These are phyloP conservation scores for Sextonia rubra DNA, from an alignment of 164 flowering plant species.

Conservation along the genomic window DNA sequence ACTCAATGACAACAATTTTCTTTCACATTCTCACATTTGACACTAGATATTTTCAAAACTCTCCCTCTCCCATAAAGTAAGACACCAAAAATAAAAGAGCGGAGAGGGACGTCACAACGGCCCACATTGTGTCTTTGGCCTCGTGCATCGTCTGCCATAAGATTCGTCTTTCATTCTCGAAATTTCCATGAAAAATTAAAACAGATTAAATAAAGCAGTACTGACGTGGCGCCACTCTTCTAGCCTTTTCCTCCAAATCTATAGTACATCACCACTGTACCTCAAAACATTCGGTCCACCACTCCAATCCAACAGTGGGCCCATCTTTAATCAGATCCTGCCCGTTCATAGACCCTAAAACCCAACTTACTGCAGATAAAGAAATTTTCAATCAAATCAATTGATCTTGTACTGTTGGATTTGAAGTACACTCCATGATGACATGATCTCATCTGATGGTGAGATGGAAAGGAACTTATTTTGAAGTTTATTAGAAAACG, in stretches of 20 bases:
- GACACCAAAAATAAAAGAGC: not conserved
- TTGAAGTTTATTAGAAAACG: no score
- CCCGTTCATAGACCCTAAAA: no score
- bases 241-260: constrained; percentile 9
- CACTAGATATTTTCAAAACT: not conserved
- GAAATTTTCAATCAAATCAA: no score
- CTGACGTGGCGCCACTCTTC: constrained; percentile 25
- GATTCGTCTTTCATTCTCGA: constrained; percentile 40
- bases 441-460: no score
- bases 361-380: no score
- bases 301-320: no score
- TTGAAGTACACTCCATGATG: fast-evolving
- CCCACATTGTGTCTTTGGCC: constrained; percentile 15
- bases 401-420: no score
- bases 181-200: constrained; percentile 16
- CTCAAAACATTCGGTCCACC: no score
- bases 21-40: not conserved
- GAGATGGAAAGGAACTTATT: no score
- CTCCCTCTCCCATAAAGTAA: not conserved
- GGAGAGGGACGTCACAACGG: not conserved
- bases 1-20: not conserved
- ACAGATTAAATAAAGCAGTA: not conserved
- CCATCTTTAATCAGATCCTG: no score
- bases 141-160: constrained; percentile 45
- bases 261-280: not conserved